Evolutionary conservation across 2,329 filamentous ascomycete genomes (phyloP), one percentile per base, ranked within the genome.

Genomic region (Aspergillus pseudoviridinutans): DNA sequence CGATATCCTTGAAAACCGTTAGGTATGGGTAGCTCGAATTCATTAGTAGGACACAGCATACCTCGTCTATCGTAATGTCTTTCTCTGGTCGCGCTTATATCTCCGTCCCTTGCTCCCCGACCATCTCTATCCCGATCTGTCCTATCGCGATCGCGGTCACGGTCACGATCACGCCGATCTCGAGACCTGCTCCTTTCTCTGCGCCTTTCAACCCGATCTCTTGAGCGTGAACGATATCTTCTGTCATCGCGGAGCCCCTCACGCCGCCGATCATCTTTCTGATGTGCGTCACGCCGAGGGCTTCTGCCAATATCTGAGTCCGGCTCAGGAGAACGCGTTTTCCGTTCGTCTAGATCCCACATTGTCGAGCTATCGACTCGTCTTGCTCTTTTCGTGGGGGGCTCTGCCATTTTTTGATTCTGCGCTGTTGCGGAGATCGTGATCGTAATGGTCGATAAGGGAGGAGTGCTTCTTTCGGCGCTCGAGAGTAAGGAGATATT

Each of bases 351-450:
- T 56, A 70, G 67, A 60, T 88, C 85, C 83, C 84, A 85, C 80
- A 84, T 85, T 53, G 83, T 78, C 52, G 81, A 81, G 71, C 81
- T 84, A 64, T 87, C 85, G n/a, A 78, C 78, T 50, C 78, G 73
- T 58, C 79, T 77, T 22, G 78, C 69, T 52, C 81, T 80, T 68
- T 82, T 82, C 53, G 79, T 71, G 58, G 82, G 76, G 63, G 79
- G 79, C 64, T 84, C 82, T 25, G 80, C 72, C 82, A 84, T 84
- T 51, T 28, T 71, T 47, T 55, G 58, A 56, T 29, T 50, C 50
- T 49, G 38, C n/a, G 8, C 17, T 47, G 10, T 46, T 52, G 28
- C 20, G 32, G 41, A 32, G 35, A 29, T 44, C 29, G 35, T 41
- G 27, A 24, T 20, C 28, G 51, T 50, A 50, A 28, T 5, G 46